Conservation (phyloP, 352 stramenopile genomes). For the Nothophytophthora sp. region DNA sequence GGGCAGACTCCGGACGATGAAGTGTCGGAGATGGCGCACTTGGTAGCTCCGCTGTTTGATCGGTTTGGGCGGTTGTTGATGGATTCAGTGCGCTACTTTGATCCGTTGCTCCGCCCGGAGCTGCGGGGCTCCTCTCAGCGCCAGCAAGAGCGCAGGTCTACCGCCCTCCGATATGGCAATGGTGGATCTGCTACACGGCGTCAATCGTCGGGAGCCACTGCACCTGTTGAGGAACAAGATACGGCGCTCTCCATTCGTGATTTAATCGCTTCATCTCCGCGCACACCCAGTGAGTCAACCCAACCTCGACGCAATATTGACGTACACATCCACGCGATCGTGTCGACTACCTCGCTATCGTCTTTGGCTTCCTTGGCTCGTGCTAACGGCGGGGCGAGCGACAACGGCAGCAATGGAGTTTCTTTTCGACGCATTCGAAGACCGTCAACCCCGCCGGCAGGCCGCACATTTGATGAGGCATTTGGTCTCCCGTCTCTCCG, state of each 20-base stretch:
- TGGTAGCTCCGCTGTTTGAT: slow-evolving; percentile 79
- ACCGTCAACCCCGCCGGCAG: slow-evolving; percentile 24
- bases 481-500: slow-evolving; percentile 39
- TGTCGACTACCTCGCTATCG: slow-evolving; percentile 70
- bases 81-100: slow-evolving; percentile 63
- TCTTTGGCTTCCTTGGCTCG: slow-evolving; percentile 55
- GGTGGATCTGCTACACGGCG: slow-evolving; percentile 3
- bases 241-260: slow-evolving; percentile 59
- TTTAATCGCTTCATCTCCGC: slow-evolving; percentile 52
- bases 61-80: slow-evolving; percentile 73
- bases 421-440: slow-evolving; percentile 9
- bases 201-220: slow-evolving; percentile 10
- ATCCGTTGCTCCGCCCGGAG: slow-evolving; percentile 62
- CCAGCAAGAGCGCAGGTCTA: slow-evolving; percentile 28
- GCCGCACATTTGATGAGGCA: slow-evolving; percentile 35
- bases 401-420: slow-evolving; percentile 1
- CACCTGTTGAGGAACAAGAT: slow-evolving; percentile 43
- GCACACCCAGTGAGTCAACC: slow-evolving; percentile 20
- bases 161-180: slow-evolving; percentile 11
- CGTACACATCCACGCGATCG: slow-evolving; percentile 88
- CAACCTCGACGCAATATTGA: slow-evolving; percentile 71
- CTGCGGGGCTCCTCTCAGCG: slow-evolving; percentile 39
- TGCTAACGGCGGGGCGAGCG: slow-evolving; percentile 14
- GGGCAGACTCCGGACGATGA: slow-evolving; percentile 22
- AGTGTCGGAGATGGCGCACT: slow-evolving; percentile 65